These are phyloP conservation scores for Yarrowia galli DNA, from an alignment of 1,139 yeast species.

Conservation along the genomic window DNA sequence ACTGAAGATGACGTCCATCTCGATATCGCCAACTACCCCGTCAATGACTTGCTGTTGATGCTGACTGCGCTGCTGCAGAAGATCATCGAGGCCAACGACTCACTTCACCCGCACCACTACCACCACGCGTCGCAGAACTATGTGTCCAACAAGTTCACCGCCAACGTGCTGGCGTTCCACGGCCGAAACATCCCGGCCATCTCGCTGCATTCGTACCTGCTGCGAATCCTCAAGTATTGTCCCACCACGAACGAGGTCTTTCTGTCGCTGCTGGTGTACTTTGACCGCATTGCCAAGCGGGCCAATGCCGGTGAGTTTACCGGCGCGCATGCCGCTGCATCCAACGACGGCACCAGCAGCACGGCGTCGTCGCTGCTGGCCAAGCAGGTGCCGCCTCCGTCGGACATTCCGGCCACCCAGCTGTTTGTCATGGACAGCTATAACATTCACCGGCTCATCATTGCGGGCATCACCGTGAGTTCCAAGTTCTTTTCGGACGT, in stretches of 20 bases:
- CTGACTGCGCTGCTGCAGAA: slow-evolving; percentile 82
- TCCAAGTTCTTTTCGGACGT: slow-evolving; percentile 95
- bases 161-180: slow-evolving; percentile 87
- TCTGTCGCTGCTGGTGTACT: slow-evolving; percentile 84
- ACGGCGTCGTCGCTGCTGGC: slow-evolving; percentile 36
- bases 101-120: slow-evolving; percentile 75
- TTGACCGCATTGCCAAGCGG: slow-evolving; percentile 90
- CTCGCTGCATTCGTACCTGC: slow-evolving; percentile 83
- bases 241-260: slow-evolving; percentile 98
- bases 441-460: slow-evolving; percentile 90
- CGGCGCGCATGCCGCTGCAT: slow-evolving; percentile 6
- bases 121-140: slow-evolving; percentile 57
- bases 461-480: slow-evolving; percentile 96
- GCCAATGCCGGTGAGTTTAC: slow-evolving; percentile 65
- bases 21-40: slow-evolving; percentile 84
- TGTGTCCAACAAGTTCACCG: slow-evolving; percentile 56
- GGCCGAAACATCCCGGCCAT: slow-evolving; percentile 97
- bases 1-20: slow-evolving; percentile 45
- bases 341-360: slow-evolving; percentile 17
- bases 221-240: slow-evolving; percentile 92
- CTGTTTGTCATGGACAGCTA: slow-evolving; percentile 94
- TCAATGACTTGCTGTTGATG: slow-evolving; percentile 81
- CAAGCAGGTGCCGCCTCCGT: slow-evolving; percentile 41
- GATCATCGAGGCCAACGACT: slow-evolving; percentile 92
- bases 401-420: slow-evolving; percentile 51